Percentiles rank a stretch among this genome's conserved stretches.
Conservation (phyloP, 1,139 yeast species). For the Casaregolazyma lundiana region DNA sequence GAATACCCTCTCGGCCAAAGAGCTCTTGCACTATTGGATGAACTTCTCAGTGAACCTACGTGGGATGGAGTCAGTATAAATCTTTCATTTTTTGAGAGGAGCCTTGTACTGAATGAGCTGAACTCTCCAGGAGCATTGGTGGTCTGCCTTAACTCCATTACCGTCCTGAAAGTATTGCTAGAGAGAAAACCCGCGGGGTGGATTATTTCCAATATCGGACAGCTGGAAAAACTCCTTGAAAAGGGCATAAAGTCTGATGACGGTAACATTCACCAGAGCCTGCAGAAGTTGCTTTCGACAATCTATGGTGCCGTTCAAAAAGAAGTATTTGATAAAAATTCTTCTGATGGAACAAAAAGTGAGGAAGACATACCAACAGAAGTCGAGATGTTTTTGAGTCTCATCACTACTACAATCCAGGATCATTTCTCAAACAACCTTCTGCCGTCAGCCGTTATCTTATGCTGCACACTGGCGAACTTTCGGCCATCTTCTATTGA, state of each 20-base stretch:
- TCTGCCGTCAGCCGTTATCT: conserved; percentile 83
- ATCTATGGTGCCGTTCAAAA: conserved; percentile 4
- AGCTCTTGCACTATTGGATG: conserved; percentile 70
- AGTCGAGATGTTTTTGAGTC: conserved; percentile 55
- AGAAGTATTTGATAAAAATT: conserved; percentile 2
- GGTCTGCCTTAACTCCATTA: conserved; percentile 83
- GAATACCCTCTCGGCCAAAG: conserved; percentile 80
- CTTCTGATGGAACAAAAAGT: conserved; percentile 4
- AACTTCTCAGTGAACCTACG: conserved; percentile 61
- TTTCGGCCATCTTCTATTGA: conserved; percentile 72
- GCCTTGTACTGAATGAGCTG: conserved; percentile 72
- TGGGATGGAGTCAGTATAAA: conserved; percentile 91
- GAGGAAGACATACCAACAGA: conserved; percentile 54
- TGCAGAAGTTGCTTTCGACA: conserved; percentile 59
- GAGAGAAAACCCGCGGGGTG: conserved; percentile 72
- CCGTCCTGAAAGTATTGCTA: conserved; percentile 80
- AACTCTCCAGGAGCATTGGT: conserved; percentile 55
- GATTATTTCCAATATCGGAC: conserved; percentile 66
- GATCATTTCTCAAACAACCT: conserved; percentile 85
- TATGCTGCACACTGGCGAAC: conserved; percentile 78
- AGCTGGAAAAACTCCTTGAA: conserved; percentile 69
- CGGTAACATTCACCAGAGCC: conserved; percentile 34
- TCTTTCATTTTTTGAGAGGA: conserved; percentile 79
- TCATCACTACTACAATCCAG: conserved; percentile 63
- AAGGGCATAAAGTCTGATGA: conserved; percentile 80